These are phyloP conservation scores for Clonostachys rhizophaga DNA, from an alignment of 2,329 filamentous ascomycete genomes.

Conservation along the genomic window DNA sequence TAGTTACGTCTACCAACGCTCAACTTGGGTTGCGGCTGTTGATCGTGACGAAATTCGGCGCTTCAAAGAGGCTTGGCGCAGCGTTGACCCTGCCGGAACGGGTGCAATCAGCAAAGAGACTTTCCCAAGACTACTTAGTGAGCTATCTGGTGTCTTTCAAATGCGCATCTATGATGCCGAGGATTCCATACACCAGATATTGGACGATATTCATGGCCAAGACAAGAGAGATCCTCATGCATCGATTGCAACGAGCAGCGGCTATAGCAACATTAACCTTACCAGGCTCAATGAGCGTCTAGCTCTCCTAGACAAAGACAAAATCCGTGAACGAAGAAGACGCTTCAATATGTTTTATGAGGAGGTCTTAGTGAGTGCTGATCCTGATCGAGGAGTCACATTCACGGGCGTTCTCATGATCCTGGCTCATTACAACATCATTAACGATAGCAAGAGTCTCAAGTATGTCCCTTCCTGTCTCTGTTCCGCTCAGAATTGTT, in stretches of 20 bases:
- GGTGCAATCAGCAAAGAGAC: slow-evolving; percentile 88
- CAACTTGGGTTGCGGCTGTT: slow-evolving; percentile 84
- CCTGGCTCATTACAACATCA: slow-evolving; percentile 96
- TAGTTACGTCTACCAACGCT: slow-evolving; percentile 97
- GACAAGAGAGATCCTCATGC: slow-evolving; percentile 44
- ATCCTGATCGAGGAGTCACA: slow-evolving; percentile 82
- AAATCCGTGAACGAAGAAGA: slow-evolving; percentile 69
- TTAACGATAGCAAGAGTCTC: slow-evolving; percentile 94
- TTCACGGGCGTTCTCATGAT: slow-evolving; percentile 95
- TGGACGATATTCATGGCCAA: slow-evolving; percentile 74
- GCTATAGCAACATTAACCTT: slow-evolving; percentile 63
- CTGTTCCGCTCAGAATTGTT: too few species aligned
- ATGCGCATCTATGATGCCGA: slow-evolving; percentile 95
- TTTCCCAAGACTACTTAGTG: slow-evolving; percentile 83
- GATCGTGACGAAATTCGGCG: slow-evolving; percentile 91
- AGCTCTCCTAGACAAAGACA: slow-evolving; percentile 64
- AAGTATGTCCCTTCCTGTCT: slow-evolving; percentile 42
- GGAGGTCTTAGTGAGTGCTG: slow-evolving; percentile 89
- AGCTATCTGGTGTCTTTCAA: slow-evolving; percentile 91
- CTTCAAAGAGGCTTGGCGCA: slow-evolving; percentile 98
- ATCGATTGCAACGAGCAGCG: slow-evolving; percentile 47
- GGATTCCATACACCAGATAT: slow-evolving; percentile 78
- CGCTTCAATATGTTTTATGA: slow-evolving; percentile 95
- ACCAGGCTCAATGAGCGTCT: slow-evolving; percentile 71
- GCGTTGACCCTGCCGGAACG: slow-evolving; percentile 84